Percentiles rank a stretch among this genome's conserved stretches.
These are phyloP conservation scores for Acanthamoeba castellanii DNA, from an alignment of 208 protist species.

Conservation along the genomic window DNA sequence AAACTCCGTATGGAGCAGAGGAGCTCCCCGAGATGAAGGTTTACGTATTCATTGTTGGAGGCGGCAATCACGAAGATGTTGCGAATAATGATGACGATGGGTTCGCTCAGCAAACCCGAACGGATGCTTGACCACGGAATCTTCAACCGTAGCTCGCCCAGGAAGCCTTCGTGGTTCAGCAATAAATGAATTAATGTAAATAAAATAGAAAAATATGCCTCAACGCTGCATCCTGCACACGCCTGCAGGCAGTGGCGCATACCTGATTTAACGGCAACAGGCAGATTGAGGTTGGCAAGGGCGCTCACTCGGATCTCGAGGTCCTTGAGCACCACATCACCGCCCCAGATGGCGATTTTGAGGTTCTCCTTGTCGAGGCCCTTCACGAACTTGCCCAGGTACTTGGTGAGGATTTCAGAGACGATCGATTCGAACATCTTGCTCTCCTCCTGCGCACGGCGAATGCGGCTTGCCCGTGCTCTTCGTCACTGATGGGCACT, in stretches of 20 bases:
- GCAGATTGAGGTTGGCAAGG: slow-evolving; percentile 54
- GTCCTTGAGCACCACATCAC: slow-evolving; percentile 72
- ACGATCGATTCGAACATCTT: slow-evolving; percentile 72
- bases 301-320: slow-evolving; percentile 52
- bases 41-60: slow-evolving; percentile 58
- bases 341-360: slow-evolving; percentile 58
- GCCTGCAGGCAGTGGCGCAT: not conserved
- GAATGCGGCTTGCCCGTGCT: too few species aligned
- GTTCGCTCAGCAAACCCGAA: slow-evolving; percentile 56
- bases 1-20: not conserved
- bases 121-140: slow-evolving; percentile 69
- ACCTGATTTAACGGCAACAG: slow-evolving; percentile 63
- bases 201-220: not conserved
- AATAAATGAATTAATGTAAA: not conserved
- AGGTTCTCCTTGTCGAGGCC: slow-evolving; percentile 65
- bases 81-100: slow-evolving; percentile 67
- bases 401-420: slow-evolving; percentile 70
- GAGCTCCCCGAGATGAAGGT: not conserved
- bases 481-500: too few species aligned
- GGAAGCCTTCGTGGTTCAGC: not conserved
- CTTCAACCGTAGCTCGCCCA: slow-evolving; percentile 64
- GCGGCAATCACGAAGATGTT: slow-evolving; percentile 46
- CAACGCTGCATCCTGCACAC: not conserved
- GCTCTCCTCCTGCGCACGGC: not conserved
- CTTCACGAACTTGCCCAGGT: slow-evolving; percentile 67